phyloP scores from a whole-genome alignment of 2,329 filamentous ascomycete genomes.

The Nigrospora sphaerica region DNA sequence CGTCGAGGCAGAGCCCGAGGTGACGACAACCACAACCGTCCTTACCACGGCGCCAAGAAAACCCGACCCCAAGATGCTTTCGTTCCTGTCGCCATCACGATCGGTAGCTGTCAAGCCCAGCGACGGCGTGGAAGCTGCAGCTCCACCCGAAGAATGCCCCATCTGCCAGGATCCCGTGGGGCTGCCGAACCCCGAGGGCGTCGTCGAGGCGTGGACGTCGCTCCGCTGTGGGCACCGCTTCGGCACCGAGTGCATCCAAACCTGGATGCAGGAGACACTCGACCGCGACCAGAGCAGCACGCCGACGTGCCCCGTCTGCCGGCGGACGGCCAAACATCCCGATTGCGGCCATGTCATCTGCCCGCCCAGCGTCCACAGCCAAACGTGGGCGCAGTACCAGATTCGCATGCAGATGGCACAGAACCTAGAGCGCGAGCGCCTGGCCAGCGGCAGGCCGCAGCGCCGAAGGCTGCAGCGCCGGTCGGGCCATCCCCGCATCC shows the following conservation, averaged over 20 bases:
- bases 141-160: conserved; percentile 25
- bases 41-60: too few species aligned
- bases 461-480: conserved; percentile 15
- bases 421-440: not conserved
- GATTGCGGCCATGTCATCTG: conserved; percentile 19
- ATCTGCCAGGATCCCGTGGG: conserved; percentile 37
- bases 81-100: too few species aligned
- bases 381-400: conserved; percentile 2
- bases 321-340: conserved; percentile 21
- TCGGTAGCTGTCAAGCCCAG: too few species aligned
- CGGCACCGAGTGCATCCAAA: conserved; percentile 34
- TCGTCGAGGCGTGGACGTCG: conserved; percentile 29
- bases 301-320: conserved; percentile 33
- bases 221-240: conserved; percentile 37
- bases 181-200: conserved; percentile 25
- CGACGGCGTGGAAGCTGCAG: conserved; percentile 2
- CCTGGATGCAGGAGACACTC: conserved; percentile 29
- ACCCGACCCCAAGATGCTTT: too few species aligned
- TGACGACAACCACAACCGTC: too few species aligned
- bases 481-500: conserved; percentile 10
- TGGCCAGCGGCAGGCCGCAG: conserved; percentile 1
- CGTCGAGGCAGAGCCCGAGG: too few species aligned
- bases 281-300: conserved; percentile 21
- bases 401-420: not conserved
- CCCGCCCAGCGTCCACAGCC: conserved; percentile 8